These are phyloP conservation scores for Trebouxiophyceae sp. DNA, from an alignment of 163 green algal genomes.

Conservation along the genomic window DNA sequence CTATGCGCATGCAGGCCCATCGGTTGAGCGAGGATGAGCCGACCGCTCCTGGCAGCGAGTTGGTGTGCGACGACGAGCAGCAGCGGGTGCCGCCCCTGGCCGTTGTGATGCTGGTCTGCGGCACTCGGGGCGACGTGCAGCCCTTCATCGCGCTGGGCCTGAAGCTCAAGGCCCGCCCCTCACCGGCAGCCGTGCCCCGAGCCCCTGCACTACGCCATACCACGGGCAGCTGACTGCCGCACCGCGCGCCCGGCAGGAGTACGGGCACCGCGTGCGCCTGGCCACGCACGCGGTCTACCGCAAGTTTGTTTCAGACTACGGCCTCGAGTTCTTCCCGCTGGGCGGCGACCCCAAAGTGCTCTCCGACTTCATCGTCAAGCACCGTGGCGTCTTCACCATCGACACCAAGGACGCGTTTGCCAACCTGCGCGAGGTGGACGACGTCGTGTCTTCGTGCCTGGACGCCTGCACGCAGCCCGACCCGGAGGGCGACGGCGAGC, in stretches of 20 bases:
- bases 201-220: too few species aligned
- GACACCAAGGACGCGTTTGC: slow-evolving; percentile 13
- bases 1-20: too few species aligned
- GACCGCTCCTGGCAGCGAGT: too few species aligned
- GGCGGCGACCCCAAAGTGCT: slow-evolving; percentile 53
- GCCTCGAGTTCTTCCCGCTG: slow-evolving; percentile 62
- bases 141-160: slow-evolving; percentile 66
- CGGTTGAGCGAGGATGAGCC: too few species aligned
- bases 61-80: too few species aligned
- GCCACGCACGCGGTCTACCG: slow-evolving; percentile 53
- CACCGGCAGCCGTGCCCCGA: too few species aligned
- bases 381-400: slow-evolving; percentile 35
- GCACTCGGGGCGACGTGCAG: slow-evolving; percentile 84
- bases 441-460: slow-evolving; percentile 45
- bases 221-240: not conserved
- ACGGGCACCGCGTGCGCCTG: slow-evolving; percentile 58
- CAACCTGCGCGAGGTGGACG: slow-evolving; percentile 30
- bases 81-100: slow-evolving; percentile 11
- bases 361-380: slow-evolving; percentile 48
- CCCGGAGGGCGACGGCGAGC: slow-evolving; percentile 7
- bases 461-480: slow-evolving; percentile 36
- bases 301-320: slow-evolving; percentile 44
- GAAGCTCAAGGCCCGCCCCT: slow-evolving; percentile 30
- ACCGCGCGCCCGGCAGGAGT: slow-evolving; percentile 4
- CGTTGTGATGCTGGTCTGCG: slow-evolving; percentile 24